Base-by-base conservation (phyloP, 129 eudicot genomes). In the Heracleum sosnowskyi region DNA sequence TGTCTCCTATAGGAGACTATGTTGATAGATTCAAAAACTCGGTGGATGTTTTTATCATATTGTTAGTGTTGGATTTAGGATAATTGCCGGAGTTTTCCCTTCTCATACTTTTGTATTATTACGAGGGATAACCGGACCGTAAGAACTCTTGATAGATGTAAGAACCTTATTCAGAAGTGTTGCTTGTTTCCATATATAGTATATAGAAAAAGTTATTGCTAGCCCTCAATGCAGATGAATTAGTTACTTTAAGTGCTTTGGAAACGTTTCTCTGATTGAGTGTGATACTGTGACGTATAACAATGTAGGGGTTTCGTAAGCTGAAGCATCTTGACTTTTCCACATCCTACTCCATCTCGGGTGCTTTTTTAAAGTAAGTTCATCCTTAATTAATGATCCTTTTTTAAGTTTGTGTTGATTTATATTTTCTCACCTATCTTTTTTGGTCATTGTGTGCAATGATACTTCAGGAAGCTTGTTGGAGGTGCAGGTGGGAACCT, bases 261-360 rank as follows among this genome's bases (percentile, higher is more conserved):
- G 16, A 74, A 13, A 49, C 1, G 20, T 47, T 17, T 39, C 29
- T 63, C 75, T 24, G 22, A 40, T 37, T 12, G 16, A 44, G 37
- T 74, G 63, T 74, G 42, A 69, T 74, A 63, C 47, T 73, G 73
- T 74, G 41, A 69, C 55, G 53, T 41, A 24, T 45, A 70, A 74
- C 81, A 36, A 31, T 89, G 85, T 85, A 93, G 98, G 98, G 98
- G 13, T 89, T 93, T 41, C 92, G 77, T 60, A 84, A 83, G 79
- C 82, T 93, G 85, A 93, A 90, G 76, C 86, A 81, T 83, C 84
- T 89, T 71, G 98, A 93, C 84, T 89, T 93, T 80, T 87, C 98
- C 47, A 85, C 92, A 33, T 90, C 98, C 81, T 90, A 90, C 85
- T 87, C 96, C 3, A 85, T 93, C 77, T 90, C 96, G 22, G 98